A percentile compares a stretch with the other conserved stretches of the same genome.
Conservation (phyloP, 164 flowering plant species). For the Cinnamomum micranthum region DNA sequence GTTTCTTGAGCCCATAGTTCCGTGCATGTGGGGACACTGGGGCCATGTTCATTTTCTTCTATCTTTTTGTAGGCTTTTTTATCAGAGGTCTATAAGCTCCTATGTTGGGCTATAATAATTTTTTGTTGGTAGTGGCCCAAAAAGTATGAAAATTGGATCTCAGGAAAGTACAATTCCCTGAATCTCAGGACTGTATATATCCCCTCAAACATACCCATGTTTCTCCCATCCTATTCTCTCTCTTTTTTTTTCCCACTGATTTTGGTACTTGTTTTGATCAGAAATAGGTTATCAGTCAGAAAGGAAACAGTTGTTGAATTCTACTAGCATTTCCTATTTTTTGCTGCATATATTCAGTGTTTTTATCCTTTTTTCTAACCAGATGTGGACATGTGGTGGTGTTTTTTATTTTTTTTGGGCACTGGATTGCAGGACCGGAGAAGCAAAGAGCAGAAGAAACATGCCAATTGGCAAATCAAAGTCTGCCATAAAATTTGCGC, state of each 20-base stretch:
- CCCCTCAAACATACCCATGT: background rate
- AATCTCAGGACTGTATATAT: background rate
- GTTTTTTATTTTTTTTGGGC: background rate
- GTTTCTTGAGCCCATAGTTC: background rate
- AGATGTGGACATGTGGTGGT: background rate
- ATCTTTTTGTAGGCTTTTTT: background rate
- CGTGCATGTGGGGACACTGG: background rate
- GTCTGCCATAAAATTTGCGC: constrained; percentile 63
- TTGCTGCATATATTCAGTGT: background rate
- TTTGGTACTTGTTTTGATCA: background rate
- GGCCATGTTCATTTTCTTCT: background rate
- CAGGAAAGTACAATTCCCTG: background rate
- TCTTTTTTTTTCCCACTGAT: background rate
- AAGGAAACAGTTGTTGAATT: too few relatives aligned
- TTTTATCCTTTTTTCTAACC: background rate
- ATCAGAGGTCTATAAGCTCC: background rate
- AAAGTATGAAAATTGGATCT: background rate
- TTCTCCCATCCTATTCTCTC: background rate
- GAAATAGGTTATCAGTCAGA: background rate
- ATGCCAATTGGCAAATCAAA: constrained; percentile 51
- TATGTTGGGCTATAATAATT: background rate
- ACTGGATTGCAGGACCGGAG: constrained; percentile 48
- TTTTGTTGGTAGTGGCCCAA: background rate
- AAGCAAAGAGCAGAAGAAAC: constrained; percentile 54
- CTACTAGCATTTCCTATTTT: too few relatives aligned